Evolutionary conservation across 1,284 basidiomycete genomes (phyloP).

Genomic region (Cutaneotrichosporon cavernicola): DNA sequence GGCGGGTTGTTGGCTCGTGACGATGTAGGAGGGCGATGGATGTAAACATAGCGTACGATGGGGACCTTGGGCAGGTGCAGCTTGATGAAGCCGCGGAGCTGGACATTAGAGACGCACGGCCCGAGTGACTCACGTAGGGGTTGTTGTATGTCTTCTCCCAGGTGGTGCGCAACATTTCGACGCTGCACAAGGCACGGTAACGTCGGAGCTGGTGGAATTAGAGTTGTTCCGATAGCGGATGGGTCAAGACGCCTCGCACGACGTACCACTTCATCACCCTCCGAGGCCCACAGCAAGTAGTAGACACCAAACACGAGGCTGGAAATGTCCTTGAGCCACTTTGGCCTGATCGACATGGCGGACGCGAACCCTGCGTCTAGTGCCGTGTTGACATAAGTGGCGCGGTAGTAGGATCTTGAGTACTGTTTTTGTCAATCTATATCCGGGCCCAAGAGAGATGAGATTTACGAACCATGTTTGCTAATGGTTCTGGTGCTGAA

Average conservation of each 20-base stretch:
- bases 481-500: constrained; percentile 87
- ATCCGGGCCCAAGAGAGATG: background rate
- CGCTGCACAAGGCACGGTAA: constrained; percentile 86
- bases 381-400: constrained; percentile 92
- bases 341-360: constrained; percentile 87
- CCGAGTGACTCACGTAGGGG: constrained; percentile 66
- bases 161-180: constrained; percentile 90
- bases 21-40: constrained; percentile 76
- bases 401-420: constrained; percentile 87
- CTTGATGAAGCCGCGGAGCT: constrained; percentile 69
- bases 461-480: constrained; percentile 66
- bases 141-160: constrained; percentile 92
- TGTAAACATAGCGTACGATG: constrained; percentile 71
- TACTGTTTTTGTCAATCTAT: constrained; percentile 60
- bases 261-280: constrained; percentile 87
- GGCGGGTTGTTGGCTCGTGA: constrained; percentile 67
- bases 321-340: constrained; percentile 83
- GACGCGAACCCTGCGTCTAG: constrained; percentile 97
- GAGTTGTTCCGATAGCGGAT: background rate
- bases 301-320: constrained; percentile 82
- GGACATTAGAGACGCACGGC: constrained; percentile 13
- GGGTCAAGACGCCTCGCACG: background rate
- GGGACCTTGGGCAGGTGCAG: constrained; percentile 62
- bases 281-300: constrained; percentile 89
- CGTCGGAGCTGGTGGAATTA: constrained; percentile 67